phyloP scores from a whole-genome alignment of 1,139 yeast species.

The Chernovozyma aurita region DNA sequence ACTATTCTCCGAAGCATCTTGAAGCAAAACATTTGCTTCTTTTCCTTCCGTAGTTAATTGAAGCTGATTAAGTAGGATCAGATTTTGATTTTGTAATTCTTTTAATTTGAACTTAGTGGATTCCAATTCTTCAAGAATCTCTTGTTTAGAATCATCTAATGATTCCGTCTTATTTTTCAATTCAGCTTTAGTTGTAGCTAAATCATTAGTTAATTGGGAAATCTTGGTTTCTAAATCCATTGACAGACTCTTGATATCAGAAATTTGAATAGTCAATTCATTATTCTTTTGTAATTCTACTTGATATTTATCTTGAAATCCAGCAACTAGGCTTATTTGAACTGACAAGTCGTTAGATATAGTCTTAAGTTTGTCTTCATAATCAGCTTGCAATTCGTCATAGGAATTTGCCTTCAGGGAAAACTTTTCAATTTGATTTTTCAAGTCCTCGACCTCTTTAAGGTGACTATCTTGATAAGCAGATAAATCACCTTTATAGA shows the following conservation, averaged over 20 bases:
- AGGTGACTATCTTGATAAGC: slow-evolving; percentile 8
- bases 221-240: slow-evolving; percentile 33
- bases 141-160: slow-evolving; percentile 18
- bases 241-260: slow-evolving; percentile 40
- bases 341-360: slow-evolving; percentile 42
- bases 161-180: slow-evolving; percentile 24
- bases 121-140: slow-evolving; percentile 52
- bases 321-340: slow-evolving; percentile 47
- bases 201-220: slow-evolving; percentile 24
- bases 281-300: slow-evolving; percentile 56
- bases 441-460: slow-evolving; percentile 20
- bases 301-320: slow-evolving; percentile 53
- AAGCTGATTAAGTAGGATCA: slow-evolving; percentile 63
- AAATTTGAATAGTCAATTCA: slow-evolving; percentile 44
- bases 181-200: slow-evolving; percentile 14
- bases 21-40: slow-evolving; percentile 2
- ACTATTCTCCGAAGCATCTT: slow-evolving; percentile 13
- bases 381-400: slow-evolving; percentile 31
- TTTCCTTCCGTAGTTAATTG: slow-evolving; percentile 33
- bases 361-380: slow-evolving; percentile 27
- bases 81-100: slow-evolving; percentile 64
- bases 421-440: slow-evolving; percentile 19
- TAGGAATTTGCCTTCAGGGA: slow-evolving; percentile 30
- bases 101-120: slow-evolving; percentile 41
- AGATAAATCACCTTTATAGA: slow-evolving; percentile 15